These are phyloP conservation scores for Coemansia sp. DNA, from an alignment of 192 early-diverging fungal genomes.

Conservation along the genomic window DNA sequence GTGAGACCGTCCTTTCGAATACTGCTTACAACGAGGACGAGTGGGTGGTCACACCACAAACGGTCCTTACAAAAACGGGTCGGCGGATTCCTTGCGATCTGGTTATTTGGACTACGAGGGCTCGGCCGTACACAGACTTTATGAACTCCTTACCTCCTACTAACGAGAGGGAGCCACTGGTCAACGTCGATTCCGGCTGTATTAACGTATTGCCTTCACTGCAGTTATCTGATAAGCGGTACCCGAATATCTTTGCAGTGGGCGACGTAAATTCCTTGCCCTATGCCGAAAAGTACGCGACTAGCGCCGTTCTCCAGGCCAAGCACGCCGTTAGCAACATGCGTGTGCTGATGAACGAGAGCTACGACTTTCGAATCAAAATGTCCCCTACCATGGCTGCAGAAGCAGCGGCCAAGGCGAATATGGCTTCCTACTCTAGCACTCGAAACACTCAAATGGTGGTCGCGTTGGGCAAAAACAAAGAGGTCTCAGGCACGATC, in stretches of 20 bases:
- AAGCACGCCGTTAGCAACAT: constrained; percentile 35
- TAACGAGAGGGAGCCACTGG: constrained; percentile 29
- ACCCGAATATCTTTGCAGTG: constrained; percentile 61
- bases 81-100: constrained; percentile 60
- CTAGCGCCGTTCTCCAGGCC: constrained; percentile 45
- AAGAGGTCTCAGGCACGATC: constrained; percentile 27
- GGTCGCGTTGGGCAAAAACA: constrained; percentile 39
- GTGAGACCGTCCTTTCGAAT: constrained; percentile 20
- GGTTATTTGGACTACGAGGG: constrained; percentile 57
- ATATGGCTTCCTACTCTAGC: constrained; percentile 19
- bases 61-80: constrained; percentile 35
- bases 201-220: constrained; percentile 58
- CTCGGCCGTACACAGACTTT: constrained; percentile 54
- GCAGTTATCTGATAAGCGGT: constrained; percentile 46
- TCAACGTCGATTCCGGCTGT: constrained; percentile 39
- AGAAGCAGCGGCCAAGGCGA: constrained; percentile 20
- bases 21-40: background rate
- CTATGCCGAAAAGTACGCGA: constrained; percentile 43
- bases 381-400: constrained; percentile 35
- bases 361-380: constrained; percentile 40
- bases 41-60: constrained; percentile 30
- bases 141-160: constrained; percentile 45
- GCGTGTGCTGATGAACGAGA: constrained; percentile 40
- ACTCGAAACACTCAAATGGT: constrained; percentile 27
- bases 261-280: constrained; percentile 59